Evolutionary conservation across 345 rosid genomes (phyloP).

Genomic region (Eutrema yunnanense): DNA sequence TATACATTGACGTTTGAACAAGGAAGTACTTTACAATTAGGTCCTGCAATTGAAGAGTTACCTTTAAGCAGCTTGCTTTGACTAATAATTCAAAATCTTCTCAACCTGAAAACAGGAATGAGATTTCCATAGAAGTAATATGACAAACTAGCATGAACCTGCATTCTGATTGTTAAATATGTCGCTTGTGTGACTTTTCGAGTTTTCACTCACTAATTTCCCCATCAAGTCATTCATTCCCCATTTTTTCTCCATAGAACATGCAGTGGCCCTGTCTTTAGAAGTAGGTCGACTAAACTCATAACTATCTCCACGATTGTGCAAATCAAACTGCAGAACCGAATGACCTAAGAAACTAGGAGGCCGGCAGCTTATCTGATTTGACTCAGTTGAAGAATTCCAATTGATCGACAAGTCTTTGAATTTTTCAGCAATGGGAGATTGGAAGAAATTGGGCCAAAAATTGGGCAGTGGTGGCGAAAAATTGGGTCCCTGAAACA

Average conservation of each 20-base stretch:
- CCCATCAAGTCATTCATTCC: conserved; percentile 56
- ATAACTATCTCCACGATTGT: conserved; percentile 34
- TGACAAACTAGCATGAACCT: conserved; percentile 38
- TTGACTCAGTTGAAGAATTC: conserved; percentile 66
- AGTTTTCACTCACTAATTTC: conserved; percentile 49
- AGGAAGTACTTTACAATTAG: conserved; percentile 40
- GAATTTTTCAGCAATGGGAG: conserved; percentile 48
- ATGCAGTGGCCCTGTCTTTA: conserved; percentile 40
- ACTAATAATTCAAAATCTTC: not conserved
- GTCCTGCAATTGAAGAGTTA: conserved; percentile 40
- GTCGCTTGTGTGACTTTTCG: conserved; percentile 41
- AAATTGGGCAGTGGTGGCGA: conserved; percentile 40
- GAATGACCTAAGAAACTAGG: conserved; percentile 57
- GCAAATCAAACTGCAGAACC: conserved; percentile 51
- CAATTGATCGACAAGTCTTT: conserved; percentile 50
- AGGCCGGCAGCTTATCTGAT: conserved; percentile 79
- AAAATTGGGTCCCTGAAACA: conserved; percentile 54
- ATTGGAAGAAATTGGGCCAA: conserved; percentile 35
- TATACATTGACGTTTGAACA: conserved; percentile 38
- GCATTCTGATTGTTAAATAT: conserved; percentile 48
- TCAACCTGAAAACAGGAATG: not conserved
- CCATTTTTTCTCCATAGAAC: conserved; percentile 43
- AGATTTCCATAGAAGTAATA: not conserved
- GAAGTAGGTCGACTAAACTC: conserved; percentile 47
- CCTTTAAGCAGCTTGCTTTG: not conserved